phyloP scores from a whole-genome alignment of 768 basidiomycete genomes.

The Lentinula sp. region DNA sequence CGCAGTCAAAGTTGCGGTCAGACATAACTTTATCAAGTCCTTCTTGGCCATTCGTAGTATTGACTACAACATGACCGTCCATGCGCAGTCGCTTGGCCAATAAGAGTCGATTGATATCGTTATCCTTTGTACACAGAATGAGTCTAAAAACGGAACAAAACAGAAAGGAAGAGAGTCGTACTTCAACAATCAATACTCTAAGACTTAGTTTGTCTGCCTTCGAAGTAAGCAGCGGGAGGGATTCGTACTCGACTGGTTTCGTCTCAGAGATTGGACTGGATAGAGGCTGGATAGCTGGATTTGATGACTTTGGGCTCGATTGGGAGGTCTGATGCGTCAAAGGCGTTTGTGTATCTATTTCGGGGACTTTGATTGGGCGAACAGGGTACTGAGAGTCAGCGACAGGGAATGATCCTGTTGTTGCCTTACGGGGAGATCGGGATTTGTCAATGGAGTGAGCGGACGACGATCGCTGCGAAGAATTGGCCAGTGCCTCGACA shows the following conservation, averaged over 20 bases:
- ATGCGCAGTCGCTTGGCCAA: conserved; percentile 60
- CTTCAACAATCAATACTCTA: conserved; percentile 66
- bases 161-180: conserved; percentile 16
- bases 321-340: not conserved
- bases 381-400: conserved; percentile 22
- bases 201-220: conserved; percentile 17
- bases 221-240: not conserved
- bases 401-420: conserved; percentile 17
- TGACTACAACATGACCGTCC: conserved; percentile 61
- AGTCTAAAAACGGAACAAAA: not conserved
- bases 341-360: conserved; percentile 13
- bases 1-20: conserved; percentile 61
- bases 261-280: not conserved
- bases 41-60: conserved; percentile 73
- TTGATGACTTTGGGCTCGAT: not conserved
- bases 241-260: not conserved
- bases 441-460: not conserved
- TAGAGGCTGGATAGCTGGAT: not conserved
- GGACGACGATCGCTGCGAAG: conserved; percentile 3
- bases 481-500: conserved; percentile 37
- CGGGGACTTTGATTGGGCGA: conserved; percentile 31
- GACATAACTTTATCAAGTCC: conserved; percentile 51
- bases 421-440: not conserved
- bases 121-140: conserved; percentile 39
- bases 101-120: conserved; percentile 68